Base-by-base conservation (phyloP, 371 early-diverging fungal genomes). In the Capillidium heterosporum region DNA sequence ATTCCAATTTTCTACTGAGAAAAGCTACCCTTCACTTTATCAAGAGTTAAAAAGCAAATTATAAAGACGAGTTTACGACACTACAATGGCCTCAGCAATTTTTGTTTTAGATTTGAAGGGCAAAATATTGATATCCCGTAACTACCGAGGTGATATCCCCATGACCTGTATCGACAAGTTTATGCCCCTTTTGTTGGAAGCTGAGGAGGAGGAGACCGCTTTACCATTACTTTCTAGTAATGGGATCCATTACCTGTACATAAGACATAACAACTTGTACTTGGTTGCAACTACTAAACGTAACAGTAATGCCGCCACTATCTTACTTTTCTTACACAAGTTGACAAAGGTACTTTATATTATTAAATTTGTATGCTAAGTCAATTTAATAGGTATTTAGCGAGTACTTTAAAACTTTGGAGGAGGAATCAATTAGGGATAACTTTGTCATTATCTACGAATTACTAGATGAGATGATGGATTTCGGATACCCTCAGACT, bases 401-500 rank as follows among this genome's bases (percentile, higher is more conserved):
- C 29, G 94, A 95, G 66, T 98, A 98, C 71, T 98, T 98, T 71
- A 93, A 92, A 67, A 89, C 89, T 59, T 78, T 98, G 51, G 96
- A 98, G 68, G 98, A 98, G 61, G 98, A 98, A 65, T 90, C 92
- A 17, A 89, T 92, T 63, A 72, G 91, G 44, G 91, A 92, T 69
- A 92, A 92, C 65, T 92, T 92, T 74, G 90, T 91, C 27, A 84
- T 92, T 59, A 89, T 91, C 58, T 98, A 98, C 67, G 98, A 98
- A 71, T 72, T 98, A 31, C 70, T 98, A 66, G 98, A 98, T 70
- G 98, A 98, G 68, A 98, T 98, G 93, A 94, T 95, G 95, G 98
- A 98, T 68, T 98, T 93, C 66, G 98, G 98, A 24, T 89, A 94
- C 67, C 96, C 98, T 31, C 98, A 98, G 65, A 93, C 92, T 2